Evolutionary conservation across 1,139 yeast species (phyloP).

Genomic region (Meyerozyma smithsonii): DNA sequence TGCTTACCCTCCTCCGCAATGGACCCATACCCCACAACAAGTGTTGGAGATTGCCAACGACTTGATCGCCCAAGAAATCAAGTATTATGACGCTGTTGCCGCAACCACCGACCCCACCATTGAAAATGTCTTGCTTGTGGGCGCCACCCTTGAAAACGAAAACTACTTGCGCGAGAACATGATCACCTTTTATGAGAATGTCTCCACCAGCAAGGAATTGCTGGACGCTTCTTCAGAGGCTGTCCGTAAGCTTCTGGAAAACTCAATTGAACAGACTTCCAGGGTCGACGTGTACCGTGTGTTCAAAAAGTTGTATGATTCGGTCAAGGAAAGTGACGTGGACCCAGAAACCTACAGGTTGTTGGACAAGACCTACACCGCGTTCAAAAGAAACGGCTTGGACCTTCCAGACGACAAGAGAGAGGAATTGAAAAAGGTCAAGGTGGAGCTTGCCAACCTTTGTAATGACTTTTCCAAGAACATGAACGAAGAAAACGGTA

Average conservation of each 20-base stretch:
- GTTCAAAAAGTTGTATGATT: conserved; percentile 47
- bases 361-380: conserved; percentile 50
- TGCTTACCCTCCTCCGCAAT: conserved; percentile 32
- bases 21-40: conserved; percentile 57
- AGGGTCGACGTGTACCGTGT: conserved; percentile 65
- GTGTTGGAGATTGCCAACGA: conserved; percentile 40
- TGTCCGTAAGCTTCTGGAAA: conserved; percentile 51
- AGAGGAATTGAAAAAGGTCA: conserved; percentile 50
- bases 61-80: conserved; percentile 40
- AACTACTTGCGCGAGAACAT: conserved; percentile 41
- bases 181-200: conserved; percentile 64
- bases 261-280: conserved; percentile 56
- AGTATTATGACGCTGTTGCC: conserved; percentile 53
- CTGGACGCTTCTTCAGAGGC: conserved; percentile 70
- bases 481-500: conserved; percentile 68
- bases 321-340: conserved; percentile 23
- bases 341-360: conserved; percentile 56
- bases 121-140: conserved; percentile 46
- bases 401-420: conserved; percentile 53
- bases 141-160: conserved; percentile 46
- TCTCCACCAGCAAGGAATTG: conserved; percentile 54
- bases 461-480: conserved; percentile 57
- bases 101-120: conserved; percentile 46
- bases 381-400: conserved; percentile 64
- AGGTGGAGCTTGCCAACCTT: conserved; percentile 55